A percentile compares a stretch with the other conserved stretches of the same genome.
These are phyloP conservation scores for Nigrograna mackinnonii DNA, from an alignment of 2,329 filamentous ascomycete species.

Conservation along the genomic window DNA sequence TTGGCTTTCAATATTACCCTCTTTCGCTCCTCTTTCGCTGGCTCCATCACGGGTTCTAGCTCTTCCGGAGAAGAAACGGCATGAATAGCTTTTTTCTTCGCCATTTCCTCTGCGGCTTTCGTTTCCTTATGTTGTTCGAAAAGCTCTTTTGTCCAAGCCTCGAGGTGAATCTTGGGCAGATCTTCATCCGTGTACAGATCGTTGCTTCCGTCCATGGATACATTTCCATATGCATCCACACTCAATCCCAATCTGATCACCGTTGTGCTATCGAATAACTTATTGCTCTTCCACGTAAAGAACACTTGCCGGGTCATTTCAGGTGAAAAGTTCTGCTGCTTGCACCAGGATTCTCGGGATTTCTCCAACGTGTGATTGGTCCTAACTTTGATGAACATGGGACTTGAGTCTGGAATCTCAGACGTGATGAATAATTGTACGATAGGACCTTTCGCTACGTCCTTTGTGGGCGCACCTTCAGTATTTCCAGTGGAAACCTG, in stretches of 20 bases:
- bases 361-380: slow-evolving; percentile 69
- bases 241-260: slow-evolving; percentile 50
- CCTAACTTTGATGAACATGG: slow-evolving; percentile 67
- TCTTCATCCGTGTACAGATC: slow-evolving; percentile 57
- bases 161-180: slow-evolving; percentile 66
- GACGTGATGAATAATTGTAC: slow-evolving; percentile 72
- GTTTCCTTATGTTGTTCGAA: slow-evolving; percentile 57
- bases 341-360: slow-evolving; percentile 72
- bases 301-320: slow-evolving; percentile 63
- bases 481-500: background rate
- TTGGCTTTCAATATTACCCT: slow-evolving; percentile 57
- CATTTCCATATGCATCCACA: slow-evolving; percentile 44
- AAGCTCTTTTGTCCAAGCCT: slow-evolving; percentile 73
- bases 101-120: slow-evolving; percentile 26
- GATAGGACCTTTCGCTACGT: slow-evolving; percentile 23
- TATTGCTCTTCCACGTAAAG: slow-evolving; percentile 76
- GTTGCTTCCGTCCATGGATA: slow-evolving; percentile 42
- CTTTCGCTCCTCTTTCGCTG: slow-evolving; percentile 26
- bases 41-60: slow-evolving; percentile 14
- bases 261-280: slow-evolving; percentile 76
- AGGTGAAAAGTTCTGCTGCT: slow-evolving; percentile 58
- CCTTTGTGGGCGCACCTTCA: background rate
- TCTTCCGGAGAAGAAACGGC: slow-evolving; percentile 15
- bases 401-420: slow-evolving; percentile 61
- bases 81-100: slow-evolving; percentile 41